A percentile compares a stretch with the other conserved stretches of the same genome.
Evolutionary conservation across 1,139 yeast species (phyloP).

Genomic region (Protomyces arabidopsidicola): DNA sequence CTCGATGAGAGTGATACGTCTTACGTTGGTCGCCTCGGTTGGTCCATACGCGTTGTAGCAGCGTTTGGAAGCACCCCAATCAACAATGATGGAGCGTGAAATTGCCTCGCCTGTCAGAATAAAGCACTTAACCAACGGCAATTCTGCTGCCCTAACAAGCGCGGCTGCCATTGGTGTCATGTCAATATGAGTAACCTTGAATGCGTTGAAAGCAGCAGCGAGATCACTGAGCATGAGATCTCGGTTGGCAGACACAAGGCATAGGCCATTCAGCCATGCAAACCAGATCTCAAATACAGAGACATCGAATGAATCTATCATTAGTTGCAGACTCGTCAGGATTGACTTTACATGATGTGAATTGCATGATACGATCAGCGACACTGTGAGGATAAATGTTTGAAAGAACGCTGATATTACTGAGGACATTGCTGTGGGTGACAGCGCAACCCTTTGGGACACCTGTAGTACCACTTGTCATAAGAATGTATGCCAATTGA

Average conservation of each 20-base stretch:
- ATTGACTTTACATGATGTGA: conserved; percentile 31
- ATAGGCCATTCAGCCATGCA: conserved; percentile 30
- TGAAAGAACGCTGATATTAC: conserved; percentile 31
- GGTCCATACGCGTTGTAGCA: conserved; percentile 34
- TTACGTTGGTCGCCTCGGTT: conserved; percentile 32
- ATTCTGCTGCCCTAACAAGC: conserved; percentile 18
- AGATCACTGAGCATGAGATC: conserved; percentile 28
- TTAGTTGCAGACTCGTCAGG: background rate
- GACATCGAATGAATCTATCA: conserved; percentile 32
- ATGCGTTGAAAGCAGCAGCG: conserved; percentile 16
- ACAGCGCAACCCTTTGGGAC: conserved; percentile 93
- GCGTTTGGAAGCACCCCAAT: conserved; percentile 28
- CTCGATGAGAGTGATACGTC: background rate
- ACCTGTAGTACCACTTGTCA: conserved; percentile 97
- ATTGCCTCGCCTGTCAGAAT: conserved; percentile 32
- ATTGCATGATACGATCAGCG: conserved; percentile 32
- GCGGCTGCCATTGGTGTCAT: conserved; percentile 33
- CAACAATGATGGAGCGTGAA: conserved; percentile 15
- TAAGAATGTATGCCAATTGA: conserved; percentile 85
- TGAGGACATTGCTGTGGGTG: conserved; percentile 63
- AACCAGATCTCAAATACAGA: conserved; percentile 35
- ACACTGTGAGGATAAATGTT: conserved; percentile 27
- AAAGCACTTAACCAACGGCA: conserved; percentile 27
- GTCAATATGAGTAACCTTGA: conserved; percentile 32
- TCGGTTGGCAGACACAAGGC: conserved; percentile 27